A percentile compares a stretch with the other conserved stretches of the same genome.
Conservation (phyloP, 345 rosid species). For the Boechera divaricarpa region DNA sequence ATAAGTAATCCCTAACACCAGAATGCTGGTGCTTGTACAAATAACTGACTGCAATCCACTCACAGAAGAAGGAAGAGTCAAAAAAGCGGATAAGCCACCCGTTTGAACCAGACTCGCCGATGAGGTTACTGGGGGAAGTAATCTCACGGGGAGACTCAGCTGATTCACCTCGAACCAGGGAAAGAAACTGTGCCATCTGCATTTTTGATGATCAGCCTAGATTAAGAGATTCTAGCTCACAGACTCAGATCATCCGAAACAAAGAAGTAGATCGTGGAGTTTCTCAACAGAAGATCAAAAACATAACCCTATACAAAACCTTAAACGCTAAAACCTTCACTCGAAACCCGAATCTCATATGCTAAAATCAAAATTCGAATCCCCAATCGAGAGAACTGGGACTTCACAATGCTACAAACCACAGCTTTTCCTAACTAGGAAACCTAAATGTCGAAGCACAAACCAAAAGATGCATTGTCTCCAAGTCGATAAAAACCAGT, state of each 20-base stretch:
- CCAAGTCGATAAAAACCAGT: neutral
- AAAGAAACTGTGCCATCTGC: conserved; percentile 80
- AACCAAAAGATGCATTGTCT: neutral
- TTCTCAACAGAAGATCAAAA: neutral
- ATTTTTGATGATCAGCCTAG: conserved; percentile 2
- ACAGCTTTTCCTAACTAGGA: conserved; percentile 3
- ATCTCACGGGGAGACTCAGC: conserved; percentile 91
- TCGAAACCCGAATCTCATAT: neutral
- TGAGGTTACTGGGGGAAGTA: conserved; percentile 56
- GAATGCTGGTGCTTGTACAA: conserved; percentile 94
- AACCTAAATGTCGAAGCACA: conserved; percentile 16
- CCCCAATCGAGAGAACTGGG: neutral
- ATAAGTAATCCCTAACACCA: conserved; percentile 92
- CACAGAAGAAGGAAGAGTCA: conserved; percentile 96
- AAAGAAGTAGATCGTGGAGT: neutral
- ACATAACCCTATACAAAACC: neutral
- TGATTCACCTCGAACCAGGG: conserved; percentile 69
- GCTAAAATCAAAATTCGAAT: neutral
- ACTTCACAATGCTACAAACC: neutral
- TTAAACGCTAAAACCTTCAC: neutral
- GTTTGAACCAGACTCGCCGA: conserved; percentile 81
- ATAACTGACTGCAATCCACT: conserved; percentile 99
- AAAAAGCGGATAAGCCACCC: conserved; percentile 99
- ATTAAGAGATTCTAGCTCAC: neutral
- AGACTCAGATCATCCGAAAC: conserved; percentile 4